phyloP scores from a whole-genome alignment of 768 basidiomycete species.

The Sarcodon sp. region DNA sequence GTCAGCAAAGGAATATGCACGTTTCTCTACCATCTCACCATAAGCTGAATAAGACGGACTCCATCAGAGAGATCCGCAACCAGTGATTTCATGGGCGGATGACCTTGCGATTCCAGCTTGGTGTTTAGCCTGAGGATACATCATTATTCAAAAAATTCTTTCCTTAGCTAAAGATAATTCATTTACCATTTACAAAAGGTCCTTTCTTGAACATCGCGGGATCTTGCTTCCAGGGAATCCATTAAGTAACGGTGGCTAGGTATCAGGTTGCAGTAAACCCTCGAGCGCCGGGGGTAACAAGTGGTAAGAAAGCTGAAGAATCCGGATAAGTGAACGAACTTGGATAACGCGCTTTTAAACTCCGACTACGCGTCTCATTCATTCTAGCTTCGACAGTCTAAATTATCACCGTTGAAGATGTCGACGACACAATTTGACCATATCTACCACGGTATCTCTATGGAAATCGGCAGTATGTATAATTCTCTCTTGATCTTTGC shows the following conservation, averaged over 20 bases:
- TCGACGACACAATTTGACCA: constrained; percentile 73
- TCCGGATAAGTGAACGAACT: too few species aligned
- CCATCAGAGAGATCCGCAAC: constrained; percentile 91
- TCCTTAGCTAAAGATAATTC: not conserved
- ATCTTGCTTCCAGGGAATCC: constrained; percentile 52
- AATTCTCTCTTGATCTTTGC: not conserved
- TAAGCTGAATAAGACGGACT: constrained; percentile 88
- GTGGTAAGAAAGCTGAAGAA: too few species aligned
- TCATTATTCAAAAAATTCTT: not conserved
- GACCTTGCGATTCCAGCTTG: constrained; percentile 75
- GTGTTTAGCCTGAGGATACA: constrained; percentile 75
- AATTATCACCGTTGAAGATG: not conserved
- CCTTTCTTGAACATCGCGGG: constrained; percentile 30
- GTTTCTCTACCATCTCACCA: constrained; percentile 32
- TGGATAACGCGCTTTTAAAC: too few species aligned
- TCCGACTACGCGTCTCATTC: too few species aligned
- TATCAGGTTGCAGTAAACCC: too few species aligned
- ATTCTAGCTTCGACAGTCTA: too few species aligned
- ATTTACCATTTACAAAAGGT: constrained; percentile 87
- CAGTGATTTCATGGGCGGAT: constrained; percentile 82
- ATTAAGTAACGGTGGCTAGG: constrained; percentile 13
- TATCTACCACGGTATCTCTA: constrained; percentile 62
- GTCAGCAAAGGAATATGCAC: not conserved
- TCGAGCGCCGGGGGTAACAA: too few species aligned
- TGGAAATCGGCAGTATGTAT: constrained; percentile 74